Evolutionary conservation across 768 basidiomycete genomes (phyloP), one percentile per base, ranked within the genome.

Genomic region (Clitopilus passeckerianus): DNA sequence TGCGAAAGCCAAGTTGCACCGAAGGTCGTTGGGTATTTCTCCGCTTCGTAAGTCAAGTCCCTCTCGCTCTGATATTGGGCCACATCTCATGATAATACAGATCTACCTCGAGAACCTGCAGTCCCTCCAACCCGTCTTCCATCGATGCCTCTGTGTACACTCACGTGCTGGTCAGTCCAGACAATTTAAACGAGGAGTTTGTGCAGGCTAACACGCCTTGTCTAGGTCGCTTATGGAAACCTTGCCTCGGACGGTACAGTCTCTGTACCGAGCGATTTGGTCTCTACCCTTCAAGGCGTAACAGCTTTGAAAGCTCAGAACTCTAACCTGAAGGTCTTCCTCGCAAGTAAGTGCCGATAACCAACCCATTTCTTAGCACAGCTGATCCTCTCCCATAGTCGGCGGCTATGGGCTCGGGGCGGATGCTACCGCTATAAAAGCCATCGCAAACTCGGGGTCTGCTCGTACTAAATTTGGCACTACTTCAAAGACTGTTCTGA

Each of bases 21-120:
- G 5, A 59, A 54, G 30, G 54, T 59, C 16, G 58, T 61, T 18
- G 61, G 61, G 9, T 61, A 61, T 46, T 61, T 59, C 44, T 23
- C 59, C 27, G 61, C 53, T 30, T 18, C 53, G 58, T 59, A 30
- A 24, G 58, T 56, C 20, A 34, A n/a, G 35, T 27, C n/a, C n/a
- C 24, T 18, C 30, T 23, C 15, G 5, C 22, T 18, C 6, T 20
- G 23, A 5, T 9, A 53, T 30, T 9, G 10, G 6, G 20, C 24
- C 34, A 20, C 18, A 20, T 52, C n/a, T 58, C 14, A 27, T 23
- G 9, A 18, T 58, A 24, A 22, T 15, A 5, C 27, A 55, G 54
- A n/a, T 34, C 54, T 34, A 37, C 54, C 16, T 33, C 33, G 5
- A 33, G 33, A 27, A 34, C 54, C 5, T 55, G 54, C n/a, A 20